Base-by-base conservation (phyloP, 2,329 filamentous ascomycete species). In the Exophiala spinifera region DNA sequence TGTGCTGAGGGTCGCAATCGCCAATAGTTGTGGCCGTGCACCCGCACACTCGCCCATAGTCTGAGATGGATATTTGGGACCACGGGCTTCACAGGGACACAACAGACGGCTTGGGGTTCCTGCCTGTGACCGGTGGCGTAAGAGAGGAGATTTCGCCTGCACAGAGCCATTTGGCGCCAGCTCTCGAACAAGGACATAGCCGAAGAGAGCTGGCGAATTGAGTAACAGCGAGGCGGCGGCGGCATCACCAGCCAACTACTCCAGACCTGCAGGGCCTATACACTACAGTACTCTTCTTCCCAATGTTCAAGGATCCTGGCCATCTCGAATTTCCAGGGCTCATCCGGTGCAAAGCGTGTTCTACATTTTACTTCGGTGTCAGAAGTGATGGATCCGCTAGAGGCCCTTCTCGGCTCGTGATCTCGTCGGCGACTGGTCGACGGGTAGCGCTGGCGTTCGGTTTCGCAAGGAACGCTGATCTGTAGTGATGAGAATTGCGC, bases 401-500 rank as follows among this genome's bases (percentile, higher is more conserved):
- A 42, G 39, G 23, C 19, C 23, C 19, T 25, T 13, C 42, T 44
- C 8, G 20, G 28, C 10, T 21, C 7, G 42, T 20, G 43, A 51
- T 51, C 51, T 54, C 11, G 36, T 19, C 19, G 17, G 40, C 44
- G 39, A 60, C 42, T 60, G 57, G 55, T 21, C 36, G 39, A 42
- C 11, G n/a, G 31, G 43, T 60, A 60, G 57, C 57, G 57, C 57
- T 55, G 55, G 51, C 46, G 54, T 40, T 40, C 57, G 57, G 54
- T 55, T 52, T 57, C 55, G 55, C 55, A 54, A 62, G 62, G 60
- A 62, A 61, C 56, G 59, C 55, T 62, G 60, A 61, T 63, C 57
- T 45, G 40, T 57, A 46, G 62, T 64, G 62, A 63, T 56, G 25
- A 63, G 55, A 64, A 61, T 58, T 64, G 61, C 62, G 59, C 62